These are phyloP conservation scores for Auxenochlorella pyrenoidosa DNA, from an alignment of 139 green algal genomes.

Conservation along the genomic window DNA sequence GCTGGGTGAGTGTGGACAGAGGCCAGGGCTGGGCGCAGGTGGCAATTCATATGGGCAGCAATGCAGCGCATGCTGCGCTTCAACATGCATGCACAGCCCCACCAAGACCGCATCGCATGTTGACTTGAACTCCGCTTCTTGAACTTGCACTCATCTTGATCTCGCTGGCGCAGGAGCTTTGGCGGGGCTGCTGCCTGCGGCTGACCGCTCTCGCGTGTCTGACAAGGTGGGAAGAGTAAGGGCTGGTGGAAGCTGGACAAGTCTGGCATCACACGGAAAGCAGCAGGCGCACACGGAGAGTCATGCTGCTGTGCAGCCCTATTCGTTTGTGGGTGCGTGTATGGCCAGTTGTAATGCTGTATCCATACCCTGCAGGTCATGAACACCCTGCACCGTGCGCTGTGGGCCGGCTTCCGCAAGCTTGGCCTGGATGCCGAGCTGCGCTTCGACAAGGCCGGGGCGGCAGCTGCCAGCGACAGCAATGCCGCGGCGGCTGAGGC, in stretches of 20 bases:
- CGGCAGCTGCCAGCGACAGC: too few species aligned
- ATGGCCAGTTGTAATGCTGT: too few species aligned
- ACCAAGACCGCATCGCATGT: too few species aligned
- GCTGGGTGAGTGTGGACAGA: not conserved
- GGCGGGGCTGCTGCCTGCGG: not conserved
- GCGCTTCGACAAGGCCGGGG: not conserved
- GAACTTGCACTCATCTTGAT: too few species aligned
- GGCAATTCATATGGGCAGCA: not conserved
- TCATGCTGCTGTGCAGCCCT: too few species aligned
- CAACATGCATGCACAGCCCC: too few species aligned
- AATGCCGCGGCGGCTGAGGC: not conserved
- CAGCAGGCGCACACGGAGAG: too few species aligned
- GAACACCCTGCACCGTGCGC: not conserved
- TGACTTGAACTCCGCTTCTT: too few species aligned
- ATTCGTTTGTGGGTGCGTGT: too few species aligned
- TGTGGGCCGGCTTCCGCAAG: slow-evolving; percentile 21
- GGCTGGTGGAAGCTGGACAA: not conserved
- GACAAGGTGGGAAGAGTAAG: not conserved
- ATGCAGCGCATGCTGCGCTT: too few species aligned
- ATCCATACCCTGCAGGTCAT: not conserved
- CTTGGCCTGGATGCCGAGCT: not conserved
- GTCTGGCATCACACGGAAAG: not conserved
- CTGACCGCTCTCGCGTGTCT: not conserved
- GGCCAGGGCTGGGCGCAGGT: not conserved
- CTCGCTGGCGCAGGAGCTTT: not conserved